Evolutionary conservation across 2,329 filamentous ascomycete genomes (phyloP).

Genomic region (Cladosporium sp.): DNA sequence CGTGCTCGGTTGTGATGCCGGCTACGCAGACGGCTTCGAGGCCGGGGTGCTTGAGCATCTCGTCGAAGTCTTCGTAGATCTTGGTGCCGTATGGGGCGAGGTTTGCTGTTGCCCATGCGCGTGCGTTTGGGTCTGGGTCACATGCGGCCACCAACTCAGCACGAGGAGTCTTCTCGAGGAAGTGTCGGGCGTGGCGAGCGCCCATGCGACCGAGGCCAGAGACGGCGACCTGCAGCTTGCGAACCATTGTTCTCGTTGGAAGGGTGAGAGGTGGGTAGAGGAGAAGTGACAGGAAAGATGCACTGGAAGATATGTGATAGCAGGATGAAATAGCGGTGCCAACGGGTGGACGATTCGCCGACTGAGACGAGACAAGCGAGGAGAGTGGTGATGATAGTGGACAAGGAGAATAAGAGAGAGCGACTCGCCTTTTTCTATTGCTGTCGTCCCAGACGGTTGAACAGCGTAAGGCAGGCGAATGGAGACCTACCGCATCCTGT

Average conservation of each 20-base stretch:
- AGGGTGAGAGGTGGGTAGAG: neutral
- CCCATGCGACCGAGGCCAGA: conserved; percentile 54
- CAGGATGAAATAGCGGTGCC: conserved; percentile 13
- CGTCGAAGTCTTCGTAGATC: conserved; percentile 56
- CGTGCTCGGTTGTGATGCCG: conserved; percentile 57
- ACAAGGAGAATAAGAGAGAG: neutral
- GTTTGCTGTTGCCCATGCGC: conserved; percentile 51
- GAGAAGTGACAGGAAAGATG: neutral
- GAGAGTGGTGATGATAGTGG: neutral
- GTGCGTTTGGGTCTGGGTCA: conserved; percentile 45
- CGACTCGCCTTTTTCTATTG: conserved; percentile 15
- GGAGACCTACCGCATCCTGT: conserved; percentile 8
- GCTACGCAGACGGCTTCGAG: conserved; percentile 57
- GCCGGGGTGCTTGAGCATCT: conserved; percentile 57
- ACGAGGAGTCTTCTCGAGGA: conserved; percentile 48
- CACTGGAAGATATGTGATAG: neutral
- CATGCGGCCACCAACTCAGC: conserved; percentile 50
- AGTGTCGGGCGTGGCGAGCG: conserved; percentile 49
- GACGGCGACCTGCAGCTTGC: conserved; percentile 47
- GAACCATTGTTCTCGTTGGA: conserved; percentile 28
- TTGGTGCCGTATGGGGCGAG: conserved; percentile 54
- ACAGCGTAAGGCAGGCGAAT: conserved; percentile 17
- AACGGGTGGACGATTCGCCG: conserved; percentile 8
- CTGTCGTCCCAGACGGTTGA: neutral
- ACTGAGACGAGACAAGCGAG: neutral